A percentile compares a stretch with the other conserved stretches of the same genome.
Conservation (phyloP, 345 rosid species). For the Brassica cretica region DNA sequence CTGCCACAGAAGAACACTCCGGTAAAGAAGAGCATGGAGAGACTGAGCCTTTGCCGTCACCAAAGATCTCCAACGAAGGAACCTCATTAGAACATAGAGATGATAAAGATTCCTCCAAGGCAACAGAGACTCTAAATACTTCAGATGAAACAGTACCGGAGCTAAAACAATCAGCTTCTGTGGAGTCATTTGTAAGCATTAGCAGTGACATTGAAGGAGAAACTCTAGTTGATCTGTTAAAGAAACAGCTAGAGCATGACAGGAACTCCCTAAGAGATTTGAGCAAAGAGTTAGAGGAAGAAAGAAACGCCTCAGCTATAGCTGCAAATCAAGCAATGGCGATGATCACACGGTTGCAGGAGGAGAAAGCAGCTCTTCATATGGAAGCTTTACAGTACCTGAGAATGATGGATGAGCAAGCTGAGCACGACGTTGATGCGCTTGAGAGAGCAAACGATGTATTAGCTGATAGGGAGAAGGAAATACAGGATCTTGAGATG, state of each 20-base stretch:
- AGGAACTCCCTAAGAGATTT: conserved; percentile 45
- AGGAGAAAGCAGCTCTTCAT: conserved; percentile 76
- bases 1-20: background rate
- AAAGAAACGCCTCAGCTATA: conserved; percentile 66
- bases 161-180: conserved; percentile 46
- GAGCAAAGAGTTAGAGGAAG: conserved; percentile 70
- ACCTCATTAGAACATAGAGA: conserved; percentile 8
- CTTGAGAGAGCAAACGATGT: conserved; percentile 67
- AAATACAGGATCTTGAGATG: conserved; percentile 71
- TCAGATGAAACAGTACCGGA: conserved; percentile 37
- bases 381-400: conserved; percentile 84
- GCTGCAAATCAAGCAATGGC: conserved; percentile 83
- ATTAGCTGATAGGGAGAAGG: conserved; percentile 66
- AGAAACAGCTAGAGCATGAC: conserved; percentile 57
- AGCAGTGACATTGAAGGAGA: conserved; percentile 68
- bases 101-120: conserved; percentile 26
- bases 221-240: conserved; percentile 49
- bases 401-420: conserved; percentile 94
- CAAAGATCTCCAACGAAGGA: conserved; percentile 12
- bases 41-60: conserved; percentile 17
- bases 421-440: conserved; percentile 69
- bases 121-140: conserved; percentile 38
- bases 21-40: conserved; percentile 27
- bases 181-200: conserved; percentile 53
- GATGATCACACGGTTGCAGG: conserved; percentile 81